phyloP scores from a whole-genome alignment of 257 asterid genomes.

The Solanum lycopersicoides region DNA sequence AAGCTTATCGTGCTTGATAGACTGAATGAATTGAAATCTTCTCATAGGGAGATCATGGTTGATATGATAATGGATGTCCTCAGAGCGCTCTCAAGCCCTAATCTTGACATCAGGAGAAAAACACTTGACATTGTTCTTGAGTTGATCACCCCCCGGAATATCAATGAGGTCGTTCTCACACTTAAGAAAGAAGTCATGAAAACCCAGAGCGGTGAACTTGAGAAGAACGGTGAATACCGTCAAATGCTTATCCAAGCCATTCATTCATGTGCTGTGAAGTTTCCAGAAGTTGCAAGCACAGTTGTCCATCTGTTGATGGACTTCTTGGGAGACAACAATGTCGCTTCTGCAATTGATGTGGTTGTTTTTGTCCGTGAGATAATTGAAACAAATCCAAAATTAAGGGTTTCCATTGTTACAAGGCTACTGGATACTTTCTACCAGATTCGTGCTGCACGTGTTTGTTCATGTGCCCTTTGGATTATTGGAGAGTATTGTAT shows the following conservation, averaged over 20 bases:
- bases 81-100: constrained; percentile 88
- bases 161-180: constrained; percentile 83
- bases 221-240: constrained; percentile 89
- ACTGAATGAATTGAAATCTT: constrained; percentile 65
- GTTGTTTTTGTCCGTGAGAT: constrained; percentile 82
- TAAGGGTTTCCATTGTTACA: constrained; percentile 81
- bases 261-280: constrained; percentile 89
- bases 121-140: constrained; percentile 94
- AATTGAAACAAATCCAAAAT: constrained; percentile 82
- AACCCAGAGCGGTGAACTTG: constrained; percentile 87
- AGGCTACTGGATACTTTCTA: constrained; percentile 85
- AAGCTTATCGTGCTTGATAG: constrained; percentile 90
- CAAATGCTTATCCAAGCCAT: constrained; percentile 97
- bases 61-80: constrained; percentile 93
- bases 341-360: constrained; percentile 88
- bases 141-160: constrained; percentile 72
- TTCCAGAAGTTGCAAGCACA: constrained; percentile 96
- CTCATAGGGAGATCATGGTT: constrained; percentile 73
- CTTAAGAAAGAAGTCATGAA: constrained; percentile 93
- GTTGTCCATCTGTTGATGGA: constrained; percentile 95
- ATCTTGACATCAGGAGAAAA: constrained; percentile 78
- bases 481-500: constrained; percentile 83
- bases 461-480: constrained; percentile 95
- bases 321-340: constrained; percentile 92
- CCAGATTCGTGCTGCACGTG: constrained; percentile 90